phyloP scores from a whole-genome alignment of 257 asterid species.

The Apocynum venetum region DNA sequence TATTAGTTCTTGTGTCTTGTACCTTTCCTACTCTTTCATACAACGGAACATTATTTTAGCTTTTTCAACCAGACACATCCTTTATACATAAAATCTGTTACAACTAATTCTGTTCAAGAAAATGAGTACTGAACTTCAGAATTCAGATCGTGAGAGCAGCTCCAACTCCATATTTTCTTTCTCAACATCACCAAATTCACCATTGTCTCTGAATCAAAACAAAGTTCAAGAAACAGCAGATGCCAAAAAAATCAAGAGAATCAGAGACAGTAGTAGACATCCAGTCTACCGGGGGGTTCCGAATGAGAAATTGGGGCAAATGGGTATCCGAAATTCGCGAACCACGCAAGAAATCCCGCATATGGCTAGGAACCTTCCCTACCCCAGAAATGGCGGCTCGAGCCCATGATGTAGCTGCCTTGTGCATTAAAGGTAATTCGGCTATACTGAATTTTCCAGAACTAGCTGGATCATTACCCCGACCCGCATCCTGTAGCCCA shows the following conservation, averaged over 20 bases:
- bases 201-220: not conserved
- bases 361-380: conserved; percentile 81
- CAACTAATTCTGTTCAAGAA: too few species aligned
- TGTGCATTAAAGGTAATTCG: conserved; percentile 66
- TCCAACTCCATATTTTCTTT: conserved; percentile 11
- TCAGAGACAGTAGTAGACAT: conserved; percentile 48
- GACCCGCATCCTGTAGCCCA: conserved; percentile 60
- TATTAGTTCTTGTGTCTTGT: not conserved
- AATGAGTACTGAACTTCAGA: conserved; percentile 4
- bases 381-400: conserved; percentile 93
- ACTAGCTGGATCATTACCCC: conserved; percentile 47
- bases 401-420: conserved; percentile 87
- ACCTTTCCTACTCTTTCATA: not conserved
- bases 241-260: conserved; percentile 38
- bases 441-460: conserved; percentile 74
- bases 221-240: conserved; percentile 16
- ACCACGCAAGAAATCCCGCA: conserved; percentile 79
- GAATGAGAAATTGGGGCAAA: conserved; percentile 92
- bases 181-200: conserved; percentile 10
- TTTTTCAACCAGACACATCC: too few species aligned
- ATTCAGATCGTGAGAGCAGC: conserved; percentile 10
- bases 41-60: too few species aligned
- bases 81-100: too few species aligned
- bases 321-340: conserved; percentile 90
- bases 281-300: conserved; percentile 70